A percentile compares a stretch with the other conserved stretches of the same genome.
phyloP scores from a whole-genome alignment of 2,329 filamentous ascomycete species.

The Boeremia exigua region DNA sequence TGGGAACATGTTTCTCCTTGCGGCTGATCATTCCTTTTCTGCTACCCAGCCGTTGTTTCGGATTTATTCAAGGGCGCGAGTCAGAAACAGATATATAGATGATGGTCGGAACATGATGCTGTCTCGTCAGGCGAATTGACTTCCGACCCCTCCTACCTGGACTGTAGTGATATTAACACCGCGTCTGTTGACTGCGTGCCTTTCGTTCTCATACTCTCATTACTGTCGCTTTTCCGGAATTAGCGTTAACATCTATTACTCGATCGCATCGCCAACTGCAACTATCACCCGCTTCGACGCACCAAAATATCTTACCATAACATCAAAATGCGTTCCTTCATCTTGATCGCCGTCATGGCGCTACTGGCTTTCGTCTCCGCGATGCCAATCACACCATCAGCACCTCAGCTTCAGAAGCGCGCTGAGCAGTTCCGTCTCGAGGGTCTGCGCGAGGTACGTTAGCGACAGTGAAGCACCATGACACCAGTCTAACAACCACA shows the following conservation, averaged over 20 bases:
- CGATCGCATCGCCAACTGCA: not conserved
- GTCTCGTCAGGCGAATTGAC: constrained; percentile 26
- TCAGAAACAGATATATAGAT: constrained; percentile 30
- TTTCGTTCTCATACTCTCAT: constrained; percentile 24
- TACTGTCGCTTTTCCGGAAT: constrained; percentile 20
- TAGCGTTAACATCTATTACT: constrained; percentile 8
- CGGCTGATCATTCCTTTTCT: constrained; percentile 36
- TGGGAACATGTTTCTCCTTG: constrained; percentile 39
- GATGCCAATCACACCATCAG: constrained; percentile 45
- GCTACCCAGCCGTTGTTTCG: constrained; percentile 31
- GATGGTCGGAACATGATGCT: constrained; percentile 21
- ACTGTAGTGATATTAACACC: constrained; percentile 17
- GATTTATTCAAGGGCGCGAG: constrained; percentile 26
- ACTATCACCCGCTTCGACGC: not conserved
- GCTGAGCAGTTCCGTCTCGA: constrained; percentile 43
- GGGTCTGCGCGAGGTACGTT: constrained; percentile 44
- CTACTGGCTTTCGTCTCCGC: constrained; percentile 33
- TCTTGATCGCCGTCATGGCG: constrained; percentile 34
- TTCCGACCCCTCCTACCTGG: constrained; percentile 21
- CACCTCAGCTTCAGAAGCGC: constrained; percentile 39
- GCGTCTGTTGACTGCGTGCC: constrained; percentile 21
- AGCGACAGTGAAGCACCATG: not conserved
- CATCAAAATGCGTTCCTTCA: constrained; percentile 35
- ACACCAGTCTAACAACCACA: constrained; percentile 20
- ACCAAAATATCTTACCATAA: not conserved